Percentiles rank a stretch among this genome's conserved stretches.
Evolutionary conservation across 2,329 filamentous ascomycete genomes (phyloP).

Genomic region (Colletotrichum sp.): DNA sequence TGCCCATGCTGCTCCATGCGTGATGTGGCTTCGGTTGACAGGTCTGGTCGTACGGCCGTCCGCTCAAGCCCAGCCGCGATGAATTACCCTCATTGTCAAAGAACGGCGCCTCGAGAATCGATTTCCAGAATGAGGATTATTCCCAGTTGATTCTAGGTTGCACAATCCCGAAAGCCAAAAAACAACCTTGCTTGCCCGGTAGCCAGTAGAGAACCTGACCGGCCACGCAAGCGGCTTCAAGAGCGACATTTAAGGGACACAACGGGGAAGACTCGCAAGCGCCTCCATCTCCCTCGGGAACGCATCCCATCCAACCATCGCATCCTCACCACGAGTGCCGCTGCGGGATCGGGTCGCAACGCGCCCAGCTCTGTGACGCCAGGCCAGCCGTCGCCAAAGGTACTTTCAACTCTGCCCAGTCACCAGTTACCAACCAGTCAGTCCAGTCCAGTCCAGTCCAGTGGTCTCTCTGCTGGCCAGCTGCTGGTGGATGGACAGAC

Average conservation of each 20-base stretch:
- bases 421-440: neutral
- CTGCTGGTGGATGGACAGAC: slow-evolving; percentile 4
- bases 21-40: slow-evolving; percentile 13
- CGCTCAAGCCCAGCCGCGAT: neutral
- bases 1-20: neutral
- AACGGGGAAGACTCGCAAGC: neutral
- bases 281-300: slow-evolving; percentile 1
- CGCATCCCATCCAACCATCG: slow-evolving; percentile 10
- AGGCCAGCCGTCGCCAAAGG: neutral
- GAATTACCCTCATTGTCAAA: neutral
- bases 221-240: neutral
- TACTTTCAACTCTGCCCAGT: neutral
- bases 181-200: neutral
- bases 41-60: slow-evolving; percentile 3
- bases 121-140: neutral
- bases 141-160: neutral
- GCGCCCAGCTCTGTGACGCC: neutral
- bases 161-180: neutral
- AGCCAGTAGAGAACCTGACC: neutral
- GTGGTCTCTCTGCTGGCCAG: neutral
- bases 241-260: neutral
- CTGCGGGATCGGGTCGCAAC: slow-evolving; percentile 13
- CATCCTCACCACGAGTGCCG: neutral
- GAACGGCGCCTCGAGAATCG: neutral
- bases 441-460: neutral